Conservation (phyloP, 1,139 yeast species). For the Petasospora rhodanensis region DNA sequence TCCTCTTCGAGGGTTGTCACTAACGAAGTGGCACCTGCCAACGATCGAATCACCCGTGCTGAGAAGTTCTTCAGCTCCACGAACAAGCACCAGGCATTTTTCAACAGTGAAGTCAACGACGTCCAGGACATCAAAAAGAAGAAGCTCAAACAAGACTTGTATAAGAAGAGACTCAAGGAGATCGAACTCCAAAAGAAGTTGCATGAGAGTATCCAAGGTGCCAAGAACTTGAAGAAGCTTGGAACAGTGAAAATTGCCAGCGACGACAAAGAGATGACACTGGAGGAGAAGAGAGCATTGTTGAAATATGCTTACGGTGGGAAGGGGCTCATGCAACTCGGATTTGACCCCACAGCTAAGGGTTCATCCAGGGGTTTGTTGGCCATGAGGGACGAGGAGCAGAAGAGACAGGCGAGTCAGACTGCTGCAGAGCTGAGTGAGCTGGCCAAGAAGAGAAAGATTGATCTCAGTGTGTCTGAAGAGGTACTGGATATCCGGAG, state of each 20-base stretch:
- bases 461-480: conserved; percentile 29
- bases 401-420: conserved; percentile 24
- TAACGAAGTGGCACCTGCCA: conserved; percentile 27
- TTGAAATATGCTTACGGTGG: conserved; percentile 35
- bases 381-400: conserved; percentile 16
- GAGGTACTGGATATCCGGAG: conserved; percentile 26
- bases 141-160: conserved; percentile 27
- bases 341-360: conserved; percentile 47
- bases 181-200: conserved; percentile 32
- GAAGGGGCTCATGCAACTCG: conserved; percentile 38
- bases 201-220: conserved; percentile 14
- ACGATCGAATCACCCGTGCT: conserved; percentile 22
- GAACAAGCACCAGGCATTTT: conserved; percentile 43
- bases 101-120: conserved; percentile 42
- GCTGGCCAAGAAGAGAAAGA: conserved; percentile 29
- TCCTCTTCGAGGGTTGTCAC: conserved; percentile 29
- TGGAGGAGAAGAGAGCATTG: conserved; percentile 24
- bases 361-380: conserved; percentile 20
- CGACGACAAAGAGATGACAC: conserved; percentile 18
- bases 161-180: conserved; percentile 30
- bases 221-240: conserved; percentile 10
- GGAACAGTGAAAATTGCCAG: conserved; percentile 5
- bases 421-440: conserved; percentile 26
- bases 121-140: conserved; percentile 40
- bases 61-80: conserved; percentile 34